Evolutionary conservation across 148 eudicot genomes (phyloP).

Genomic region (Spergularia marina): DNA sequence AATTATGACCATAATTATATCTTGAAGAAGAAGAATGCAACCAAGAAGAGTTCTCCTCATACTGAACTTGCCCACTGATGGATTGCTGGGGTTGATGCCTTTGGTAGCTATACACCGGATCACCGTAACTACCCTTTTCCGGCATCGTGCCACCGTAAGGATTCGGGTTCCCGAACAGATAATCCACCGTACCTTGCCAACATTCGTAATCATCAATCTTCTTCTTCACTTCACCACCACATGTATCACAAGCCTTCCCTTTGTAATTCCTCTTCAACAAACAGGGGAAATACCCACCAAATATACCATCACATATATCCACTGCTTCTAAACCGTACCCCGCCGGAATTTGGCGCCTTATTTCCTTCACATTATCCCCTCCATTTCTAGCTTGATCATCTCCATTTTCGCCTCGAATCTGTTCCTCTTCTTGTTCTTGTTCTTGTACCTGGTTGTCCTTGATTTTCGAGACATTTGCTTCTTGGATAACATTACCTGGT

Average conservation of each 20-base stretch:
- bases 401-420: constrained; percentile 9
- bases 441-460: not conserved
- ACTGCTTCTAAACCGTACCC: constrained; percentile 58
- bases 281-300: constrained; percentile 85
- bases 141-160: constrained; percentile 33
- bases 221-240: constrained; percentile 8
- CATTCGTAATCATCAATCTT: constrained; percentile 30
- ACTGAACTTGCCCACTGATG: constrained; percentile 18
- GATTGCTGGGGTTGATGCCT: constrained; percentile 29
- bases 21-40: not conserved
- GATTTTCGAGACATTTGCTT: not conserved
- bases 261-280: constrained; percentile 38
- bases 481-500: constrained; percentile 2
- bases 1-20: constrained; percentile 14
- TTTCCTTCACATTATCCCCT: constrained; percentile 24
- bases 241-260: not conserved
- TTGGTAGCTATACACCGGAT: constrained; percentile 26
- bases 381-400: constrained; percentile 2
- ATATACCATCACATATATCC: constrained; percentile 69
- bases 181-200: constrained; percentile 59
- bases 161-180: constrained; percentile 61
- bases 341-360: constrained; percentile 36
- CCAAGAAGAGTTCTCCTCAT: constrained; percentile 15
- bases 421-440: not conserved
- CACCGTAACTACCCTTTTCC: constrained; percentile 32